These are phyloP conservation scores for Alternaria alternata DNA, from an alignment of 2,329 filamentous ascomycete species.

Conservation along the genomic window DNA sequence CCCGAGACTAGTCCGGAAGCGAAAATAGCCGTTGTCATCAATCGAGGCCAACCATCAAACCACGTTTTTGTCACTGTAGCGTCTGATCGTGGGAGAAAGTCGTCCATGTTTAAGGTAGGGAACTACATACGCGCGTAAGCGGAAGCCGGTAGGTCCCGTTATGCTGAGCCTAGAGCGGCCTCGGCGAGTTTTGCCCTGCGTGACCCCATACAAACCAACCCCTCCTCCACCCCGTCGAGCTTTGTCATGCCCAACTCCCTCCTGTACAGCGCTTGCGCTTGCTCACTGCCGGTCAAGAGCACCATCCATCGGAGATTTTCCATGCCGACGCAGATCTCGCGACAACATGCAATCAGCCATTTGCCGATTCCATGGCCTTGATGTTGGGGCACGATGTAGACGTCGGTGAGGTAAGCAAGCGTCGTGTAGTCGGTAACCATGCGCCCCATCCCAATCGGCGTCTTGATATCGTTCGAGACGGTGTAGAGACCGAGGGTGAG, in stretches of 20 bases:
- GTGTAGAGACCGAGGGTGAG: constrained; percentile 44
- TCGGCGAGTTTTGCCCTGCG: constrained; percentile 29
- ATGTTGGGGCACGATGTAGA: constrained; percentile 68
- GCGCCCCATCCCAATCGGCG: constrained; percentile 66
- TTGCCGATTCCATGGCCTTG: constrained; percentile 69
- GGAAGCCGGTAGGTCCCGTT: constrained; percentile 14
- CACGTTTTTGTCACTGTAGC: constrained; percentile 29
- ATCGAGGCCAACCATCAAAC: constrained; percentile 30
- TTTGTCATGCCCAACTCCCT: constrained; percentile 40
- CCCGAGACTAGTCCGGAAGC: constrained; percentile 27
- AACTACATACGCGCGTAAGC: constrained; percentile 1
- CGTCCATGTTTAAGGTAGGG: constrained; percentile 22
- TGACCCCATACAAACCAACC: constrained; percentile 37
- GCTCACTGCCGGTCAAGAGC: constrained; percentile 37
- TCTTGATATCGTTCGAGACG: constrained; percentile 20
- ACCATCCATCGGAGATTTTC: constrained; percentile 61
- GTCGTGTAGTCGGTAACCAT: constrained; percentile 75
- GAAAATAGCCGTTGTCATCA: constrained; percentile 28
- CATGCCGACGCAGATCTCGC: constrained; percentile 66
- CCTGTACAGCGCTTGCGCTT: constrained; percentile 37
- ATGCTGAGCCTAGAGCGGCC: constrained; percentile 14
- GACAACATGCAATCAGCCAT: constrained; percentile 70
- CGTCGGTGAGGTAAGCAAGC: constrained; percentile 74
- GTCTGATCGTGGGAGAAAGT: constrained; percentile 33
- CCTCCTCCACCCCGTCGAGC: constrained; percentile 28